Percentiles rank a stretch among this genome's conserved stretches.
phyloP scores from a whole-genome alignment of 768 basidiomycete species.

The Hemileccinum rubropunctum region DNA sequence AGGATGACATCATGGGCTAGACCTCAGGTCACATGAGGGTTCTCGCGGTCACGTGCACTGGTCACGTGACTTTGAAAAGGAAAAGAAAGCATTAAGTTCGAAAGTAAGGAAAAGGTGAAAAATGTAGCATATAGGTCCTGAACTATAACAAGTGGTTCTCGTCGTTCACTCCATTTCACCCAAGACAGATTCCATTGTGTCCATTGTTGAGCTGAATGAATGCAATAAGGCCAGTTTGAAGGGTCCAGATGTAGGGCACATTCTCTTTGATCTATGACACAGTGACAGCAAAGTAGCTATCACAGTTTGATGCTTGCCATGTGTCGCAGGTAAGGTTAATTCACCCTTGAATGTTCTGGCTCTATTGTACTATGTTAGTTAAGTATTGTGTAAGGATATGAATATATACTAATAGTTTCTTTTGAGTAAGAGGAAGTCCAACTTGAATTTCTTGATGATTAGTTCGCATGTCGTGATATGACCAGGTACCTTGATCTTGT shows the following conservation, averaged over 20 bases:
- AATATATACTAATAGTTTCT: background rate
- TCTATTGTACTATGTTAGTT: background rate
- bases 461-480: background rate
- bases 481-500: background rate
- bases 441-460: constrained; percentile 8
- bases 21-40: too few relatives aligned
- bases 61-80: too few relatives aligned
- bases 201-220: constrained; percentile 38
- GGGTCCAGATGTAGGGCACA: constrained; percentile 19
- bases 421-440: background rate
- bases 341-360: background rate
- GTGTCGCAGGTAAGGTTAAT: constrained; percentile 39
- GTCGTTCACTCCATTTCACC: too few relatives aligned
- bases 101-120: too few relatives aligned
- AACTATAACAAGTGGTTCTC: too few relatives aligned
- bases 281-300: constrained; percentile 39
- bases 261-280: constrained; percentile 16
- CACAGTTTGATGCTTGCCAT: constrained; percentile 39
- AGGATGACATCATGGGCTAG: too few relatives aligned
- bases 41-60: too few relatives aligned
- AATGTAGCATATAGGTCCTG: too few relatives aligned
- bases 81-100: too few relatives aligned
- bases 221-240: constrained; percentile 32
- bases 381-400: background rate
- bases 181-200: constrained; percentile 31